These are phyloP conservation scores for Basipetospora chlamydospora DNA, from an alignment of 2,329 filamentous ascomycete species.

Conservation along the genomic window DNA sequence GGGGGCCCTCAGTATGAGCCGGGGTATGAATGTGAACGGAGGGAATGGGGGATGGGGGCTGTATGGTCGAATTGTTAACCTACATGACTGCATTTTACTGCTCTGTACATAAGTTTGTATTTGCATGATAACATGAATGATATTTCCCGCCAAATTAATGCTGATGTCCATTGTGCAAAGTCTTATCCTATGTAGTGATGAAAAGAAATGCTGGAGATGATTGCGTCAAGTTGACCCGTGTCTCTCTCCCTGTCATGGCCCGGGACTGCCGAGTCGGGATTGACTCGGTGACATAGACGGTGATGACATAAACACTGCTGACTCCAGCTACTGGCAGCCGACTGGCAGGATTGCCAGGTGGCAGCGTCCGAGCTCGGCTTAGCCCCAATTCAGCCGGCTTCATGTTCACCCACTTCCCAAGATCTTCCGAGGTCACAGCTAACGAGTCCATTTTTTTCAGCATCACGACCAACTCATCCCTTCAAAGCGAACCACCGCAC, in stretches of 20 bases:
- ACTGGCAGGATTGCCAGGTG: neutral
- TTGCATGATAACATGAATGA: neutral
- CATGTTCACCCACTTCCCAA: constrained; percentile 8
- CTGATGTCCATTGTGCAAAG: neutral
- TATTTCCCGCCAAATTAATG: neutral
- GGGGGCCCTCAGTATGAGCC: too few relatives aligned
- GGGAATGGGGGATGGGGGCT: neutral
- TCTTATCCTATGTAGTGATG: too few relatives aligned
- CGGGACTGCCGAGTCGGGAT: too few relatives aligned
- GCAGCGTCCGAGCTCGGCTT: constrained; percentile 1
- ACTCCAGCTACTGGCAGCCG: too few relatives aligned
- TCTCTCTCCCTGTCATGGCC: too few relatives aligned
- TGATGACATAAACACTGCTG: too few relatives aligned
- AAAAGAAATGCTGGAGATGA: too few relatives aligned
- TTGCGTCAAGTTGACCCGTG: neutral
- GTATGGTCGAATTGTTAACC: neutral
- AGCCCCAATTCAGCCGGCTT: constrained; percentile 4
- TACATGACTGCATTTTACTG: constrained; percentile 8
- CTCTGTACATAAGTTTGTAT: neutral
- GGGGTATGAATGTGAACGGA: too few relatives aligned
- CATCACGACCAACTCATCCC: neutral
- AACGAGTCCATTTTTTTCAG: constrained; percentile 26
- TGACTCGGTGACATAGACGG: too few relatives aligned
- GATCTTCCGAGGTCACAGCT: constrained; percentile 24
- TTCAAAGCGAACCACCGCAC: neutral